Evolutionary conservation across 352 stramenopile species (phyloP).

Genomic region (Phytophthora megakarya): DNA sequence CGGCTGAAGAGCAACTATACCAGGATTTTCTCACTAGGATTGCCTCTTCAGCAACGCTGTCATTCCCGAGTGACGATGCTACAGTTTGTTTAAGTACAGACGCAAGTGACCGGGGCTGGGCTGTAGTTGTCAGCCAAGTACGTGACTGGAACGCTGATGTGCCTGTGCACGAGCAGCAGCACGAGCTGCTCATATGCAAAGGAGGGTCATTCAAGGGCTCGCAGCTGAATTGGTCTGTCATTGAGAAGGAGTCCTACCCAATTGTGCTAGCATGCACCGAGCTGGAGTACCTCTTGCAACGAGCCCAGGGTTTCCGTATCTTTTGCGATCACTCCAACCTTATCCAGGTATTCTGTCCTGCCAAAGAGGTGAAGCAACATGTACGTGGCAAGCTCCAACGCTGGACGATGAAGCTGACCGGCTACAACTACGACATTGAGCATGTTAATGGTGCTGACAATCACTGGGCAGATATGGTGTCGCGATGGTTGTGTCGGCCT

Average conservation of each 20-base stretch:
- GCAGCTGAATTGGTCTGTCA: slow-evolving; percentile 13
- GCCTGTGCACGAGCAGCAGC: too few species aligned
- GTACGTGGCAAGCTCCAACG: neutral
- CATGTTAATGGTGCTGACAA: neutral
- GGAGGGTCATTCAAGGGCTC: slow-evolving; percentile 3
- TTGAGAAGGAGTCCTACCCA: slow-evolving; percentile 11
- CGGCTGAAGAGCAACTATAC: too few species aligned
- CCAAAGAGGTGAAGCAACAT: slow-evolving; percentile 1
- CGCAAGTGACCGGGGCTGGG: too few species aligned
- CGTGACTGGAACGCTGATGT: too few species aligned
- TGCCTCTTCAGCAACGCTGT: too few species aligned
- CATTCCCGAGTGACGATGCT: too few species aligned
- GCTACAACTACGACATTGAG: slow-evolving; percentile 4
- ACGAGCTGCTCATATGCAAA: slow-evolving; percentile 7
- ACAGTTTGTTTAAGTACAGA: too few species aligned
- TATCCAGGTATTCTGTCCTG: neutral
- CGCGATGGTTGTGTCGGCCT: too few species aligned
- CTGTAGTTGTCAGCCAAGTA: too few species aligned
- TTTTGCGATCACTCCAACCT: slow-evolving; percentile 9
- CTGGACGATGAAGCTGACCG: slow-evolving; percentile 6
- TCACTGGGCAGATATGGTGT: too few species aligned
- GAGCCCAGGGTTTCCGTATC: neutral
- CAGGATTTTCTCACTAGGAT: too few species aligned
- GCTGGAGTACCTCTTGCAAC: neutral
- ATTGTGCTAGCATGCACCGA: neutral